Conservation (phyloP, 495 filamentous ascomycete genomes). For the Oleoguttula mirabilis region DNA sequence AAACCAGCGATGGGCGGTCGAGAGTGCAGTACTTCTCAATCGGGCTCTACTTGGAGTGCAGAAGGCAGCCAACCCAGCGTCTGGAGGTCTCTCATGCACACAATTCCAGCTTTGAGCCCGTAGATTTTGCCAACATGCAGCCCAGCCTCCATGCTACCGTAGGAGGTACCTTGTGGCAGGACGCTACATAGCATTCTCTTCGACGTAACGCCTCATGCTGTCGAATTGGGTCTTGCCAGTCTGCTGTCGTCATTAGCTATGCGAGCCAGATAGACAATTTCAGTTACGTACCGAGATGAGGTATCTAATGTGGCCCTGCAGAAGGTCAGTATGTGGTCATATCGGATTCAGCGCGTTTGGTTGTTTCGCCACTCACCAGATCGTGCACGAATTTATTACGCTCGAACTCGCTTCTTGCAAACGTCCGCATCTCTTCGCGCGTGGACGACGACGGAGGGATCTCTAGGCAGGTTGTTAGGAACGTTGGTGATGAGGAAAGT, state of each 20-base stretch:
- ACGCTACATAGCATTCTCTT: slow-evolving; percentile 33
- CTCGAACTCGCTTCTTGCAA: slow-evolving; percentile 67
- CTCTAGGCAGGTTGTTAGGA: too few relatives aligned
- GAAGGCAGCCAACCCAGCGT: too few relatives aligned
- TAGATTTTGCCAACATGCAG: too few relatives aligned
- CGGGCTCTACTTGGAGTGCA: too few relatives aligned
- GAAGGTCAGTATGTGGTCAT: background rate
- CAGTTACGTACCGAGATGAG: slow-evolving; percentile 41
- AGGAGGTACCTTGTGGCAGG: too few relatives aligned
- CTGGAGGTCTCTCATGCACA: too few relatives aligned
- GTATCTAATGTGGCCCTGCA: slow-evolving; percentile 44
- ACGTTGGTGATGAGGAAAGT: too few relatives aligned
- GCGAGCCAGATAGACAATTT: too few relatives aligned
- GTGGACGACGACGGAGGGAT: slow-evolving; percentile 41
- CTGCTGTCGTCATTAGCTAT: slow-evolving; percentile 7
- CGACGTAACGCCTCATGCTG: slow-evolving; percentile 44
- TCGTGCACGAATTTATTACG: slow-evolving; percentile 59
- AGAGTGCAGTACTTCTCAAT: too few relatives aligned
- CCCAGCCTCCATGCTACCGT: too few relatives aligned
- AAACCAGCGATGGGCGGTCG: too few relatives aligned
- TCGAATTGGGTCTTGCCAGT: slow-evolving; percentile 51
- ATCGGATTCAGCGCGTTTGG: background rate
- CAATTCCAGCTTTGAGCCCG: too few relatives aligned
- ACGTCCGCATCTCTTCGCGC: slow-evolving; percentile 53
- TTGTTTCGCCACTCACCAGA: slow-evolving; percentile 37